A percentile compares a stretch with the other conserved stretches of the same genome.
These are phyloP conservation scores for Metrosideros polymorpha DNA, from an alignment of 441 rosid species.

Conservation along the genomic window DNA sequence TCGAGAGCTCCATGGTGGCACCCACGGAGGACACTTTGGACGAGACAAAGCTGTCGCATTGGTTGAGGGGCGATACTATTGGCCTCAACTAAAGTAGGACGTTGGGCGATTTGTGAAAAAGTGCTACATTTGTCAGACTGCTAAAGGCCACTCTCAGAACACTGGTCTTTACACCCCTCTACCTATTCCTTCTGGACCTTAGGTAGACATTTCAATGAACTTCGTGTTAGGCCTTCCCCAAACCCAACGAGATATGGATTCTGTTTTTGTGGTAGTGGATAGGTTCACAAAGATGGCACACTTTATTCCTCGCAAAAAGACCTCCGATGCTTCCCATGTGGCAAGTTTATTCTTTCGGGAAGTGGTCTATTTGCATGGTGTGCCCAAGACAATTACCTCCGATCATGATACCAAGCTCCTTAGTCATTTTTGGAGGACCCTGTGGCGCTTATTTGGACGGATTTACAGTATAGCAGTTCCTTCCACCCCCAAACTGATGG, in stretches of 20 bases:
- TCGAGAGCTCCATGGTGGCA: background rate
- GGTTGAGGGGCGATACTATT: background rate
- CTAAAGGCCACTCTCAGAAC: background rate
- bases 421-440: background rate
- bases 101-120: background rate
- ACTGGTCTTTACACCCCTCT: background rate
- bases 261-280: background rate
- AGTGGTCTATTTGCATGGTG: background rate
- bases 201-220: background rate
- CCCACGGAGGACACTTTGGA: background rate
- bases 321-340: background rate
- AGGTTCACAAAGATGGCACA: background rate
- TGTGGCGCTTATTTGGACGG: background rate
- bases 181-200: background rate
- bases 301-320: background rate
- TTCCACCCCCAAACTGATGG: background rate
- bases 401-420: background rate
- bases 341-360: background rate
- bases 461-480: background rate
- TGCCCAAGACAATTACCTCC: background rate
- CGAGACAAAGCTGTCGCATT: background rate
- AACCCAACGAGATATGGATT: background rate
- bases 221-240: background rate
- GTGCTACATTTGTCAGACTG: background rate
- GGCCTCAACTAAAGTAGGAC: background rate